Conservation (phyloP, 345 rosid species). For the Hibiscus tridactylites region DNA sequence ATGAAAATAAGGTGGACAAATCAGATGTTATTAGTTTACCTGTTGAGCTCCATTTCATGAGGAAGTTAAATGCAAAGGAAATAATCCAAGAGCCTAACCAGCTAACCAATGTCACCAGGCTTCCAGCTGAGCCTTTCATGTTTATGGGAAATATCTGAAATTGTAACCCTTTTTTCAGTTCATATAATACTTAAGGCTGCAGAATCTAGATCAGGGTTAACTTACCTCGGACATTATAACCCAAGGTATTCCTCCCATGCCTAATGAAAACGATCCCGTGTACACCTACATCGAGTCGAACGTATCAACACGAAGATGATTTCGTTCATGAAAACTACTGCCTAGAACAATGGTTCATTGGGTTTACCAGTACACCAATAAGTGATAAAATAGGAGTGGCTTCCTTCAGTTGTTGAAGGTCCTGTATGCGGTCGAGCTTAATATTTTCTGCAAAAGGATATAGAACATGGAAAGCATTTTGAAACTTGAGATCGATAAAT, state of each 20-base stretch:
- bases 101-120: slow-evolving; percentile 67
- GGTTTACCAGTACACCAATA: slow-evolving; percentile 43
- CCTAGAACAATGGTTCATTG: not conserved
- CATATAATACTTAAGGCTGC: not conserved
- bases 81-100: slow-evolving; percentile 81
- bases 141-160: slow-evolving; percentile 73
- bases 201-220: no score
- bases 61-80: slow-evolving; percentile 59
- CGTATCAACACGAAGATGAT: not conserved
- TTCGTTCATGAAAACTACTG: not conserved
- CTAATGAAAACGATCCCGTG: slow-evolving; percentile 44
- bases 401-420: slow-evolving; percentile 30
- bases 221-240: slow-evolving; percentile 76
- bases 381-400: slow-evolving; percentile 43
- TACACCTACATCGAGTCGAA: slow-evolving; percentile 21
- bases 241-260: slow-evolving; percentile 79
- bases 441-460: not conserved
- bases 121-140: slow-evolving; percentile 79
- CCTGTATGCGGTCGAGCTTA: slow-evolving; percentile 26
- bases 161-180: not conserved
- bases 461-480: not conserved
- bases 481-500: not conserved
- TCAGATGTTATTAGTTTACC: slow-evolving; percentile 15
- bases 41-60: slow-evolving; percentile 40
- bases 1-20: not conserved